Conservation (phyloP, 768 basidiomycete species). For the Boletus tomentosulus region DNA sequence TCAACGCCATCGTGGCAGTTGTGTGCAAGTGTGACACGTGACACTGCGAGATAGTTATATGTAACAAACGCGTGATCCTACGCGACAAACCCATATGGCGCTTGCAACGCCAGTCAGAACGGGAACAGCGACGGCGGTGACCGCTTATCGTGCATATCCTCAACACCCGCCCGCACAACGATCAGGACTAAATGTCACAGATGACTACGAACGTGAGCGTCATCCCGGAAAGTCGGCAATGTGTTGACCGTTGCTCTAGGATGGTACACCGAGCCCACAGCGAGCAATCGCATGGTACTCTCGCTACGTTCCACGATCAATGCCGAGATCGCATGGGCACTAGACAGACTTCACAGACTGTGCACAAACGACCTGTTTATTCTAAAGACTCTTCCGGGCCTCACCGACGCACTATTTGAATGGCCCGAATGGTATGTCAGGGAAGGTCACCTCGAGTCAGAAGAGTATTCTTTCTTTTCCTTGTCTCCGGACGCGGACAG, state of each 20-base stretch:
- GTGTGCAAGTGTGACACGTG: slow-evolving; percentile 14
- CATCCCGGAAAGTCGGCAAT: not conserved
- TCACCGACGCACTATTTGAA: slow-evolving; percentile 79
- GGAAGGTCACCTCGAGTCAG: slow-evolving; percentile 51
- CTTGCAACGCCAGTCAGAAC: slow-evolving; percentile 30
- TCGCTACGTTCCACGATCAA: slow-evolving; percentile 81
- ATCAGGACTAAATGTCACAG: slow-evolving; percentile 46
- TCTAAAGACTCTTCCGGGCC: slow-evolving; percentile 67
- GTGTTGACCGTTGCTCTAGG: slow-evolving; percentile 38
- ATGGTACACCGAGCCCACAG: slow-evolving; percentile 79
- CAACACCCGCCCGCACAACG: slow-evolving; percentile 18
- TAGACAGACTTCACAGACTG: slow-evolving; percentile 81
- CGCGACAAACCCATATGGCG: slow-evolving; percentile 21
- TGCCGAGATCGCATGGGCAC: slow-evolving; percentile 82
- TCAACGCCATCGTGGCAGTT: slow-evolving; percentile 42
- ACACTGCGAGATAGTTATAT: slow-evolving; percentile 1
- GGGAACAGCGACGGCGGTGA: slow-evolving; percentile 11
- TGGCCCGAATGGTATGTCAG: slow-evolving; percentile 84
- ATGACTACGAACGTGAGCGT: slow-evolving; percentile 72
- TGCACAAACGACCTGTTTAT: slow-evolving; percentile 75
- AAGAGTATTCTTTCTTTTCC: slow-evolving; percentile 51
- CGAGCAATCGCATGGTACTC: slow-evolving; percentile 87
- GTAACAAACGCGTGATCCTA: slow-evolving; percentile 23
- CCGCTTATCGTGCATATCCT: slow-evolving; percentile 25
- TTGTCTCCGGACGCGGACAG: slow-evolving; percentile 44